phyloP scores from a whole-genome alignment of 163 green algal genomes.

The Scenedesmus sp. region DNA sequence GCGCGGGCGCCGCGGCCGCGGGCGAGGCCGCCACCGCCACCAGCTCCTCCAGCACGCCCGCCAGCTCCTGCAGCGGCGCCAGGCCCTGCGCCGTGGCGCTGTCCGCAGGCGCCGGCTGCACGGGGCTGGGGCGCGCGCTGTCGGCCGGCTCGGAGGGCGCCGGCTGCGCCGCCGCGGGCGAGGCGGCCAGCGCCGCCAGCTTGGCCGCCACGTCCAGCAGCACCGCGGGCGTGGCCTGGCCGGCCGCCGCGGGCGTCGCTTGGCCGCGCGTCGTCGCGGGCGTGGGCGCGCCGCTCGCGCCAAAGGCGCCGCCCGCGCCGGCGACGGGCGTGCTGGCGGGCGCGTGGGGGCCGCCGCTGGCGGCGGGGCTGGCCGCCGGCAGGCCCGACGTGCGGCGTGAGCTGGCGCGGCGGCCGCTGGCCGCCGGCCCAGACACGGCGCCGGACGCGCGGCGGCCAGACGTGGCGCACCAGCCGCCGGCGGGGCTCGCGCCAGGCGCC shows the following conservation, averaged over 20 bases:
- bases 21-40: background rate
- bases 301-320: background rate
- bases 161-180: background rate
- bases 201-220: slow-evolving; percentile 23
- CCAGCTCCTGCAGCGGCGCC: slow-evolving; percentile 8
- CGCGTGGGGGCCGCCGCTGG: too few relatives aligned
- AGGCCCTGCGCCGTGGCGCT: too few relatives aligned
- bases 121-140: background rate
- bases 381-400: too few relatives aligned
- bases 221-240: slow-evolving; percentile 1
- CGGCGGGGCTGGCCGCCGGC: too few relatives aligned
- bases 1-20: background rate
- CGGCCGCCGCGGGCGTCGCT: too few relatives aligned
- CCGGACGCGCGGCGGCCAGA: background rate
- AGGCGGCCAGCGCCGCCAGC: slow-evolving; percentile 18
- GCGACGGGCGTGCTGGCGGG: slow-evolving; percentile 5
- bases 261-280: too few relatives aligned
- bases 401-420: too few relatives aligned
- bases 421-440: background rate
- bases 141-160: background rate
- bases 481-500: background rate
- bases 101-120: too few relatives aligned
- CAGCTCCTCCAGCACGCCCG: slow-evolving; percentile 7
- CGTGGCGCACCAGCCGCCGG: background rate
- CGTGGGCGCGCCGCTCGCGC: too few relatives aligned